phyloP scores from a whole-genome alignment of 176 grass and related monocot species.

The Hyparrhenia diplandra region DNA sequence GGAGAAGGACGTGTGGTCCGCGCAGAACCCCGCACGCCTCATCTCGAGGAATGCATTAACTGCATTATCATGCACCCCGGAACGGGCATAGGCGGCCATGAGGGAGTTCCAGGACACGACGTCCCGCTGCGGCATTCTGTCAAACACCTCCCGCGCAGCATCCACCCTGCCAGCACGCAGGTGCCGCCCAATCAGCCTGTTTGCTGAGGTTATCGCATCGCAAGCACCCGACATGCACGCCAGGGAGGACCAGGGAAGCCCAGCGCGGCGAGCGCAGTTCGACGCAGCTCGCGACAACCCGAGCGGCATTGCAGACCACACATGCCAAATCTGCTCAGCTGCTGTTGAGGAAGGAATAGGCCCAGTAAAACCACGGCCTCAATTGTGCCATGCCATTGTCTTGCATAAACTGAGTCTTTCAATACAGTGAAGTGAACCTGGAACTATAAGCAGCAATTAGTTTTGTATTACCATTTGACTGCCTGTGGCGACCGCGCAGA shows the following conservation, averaged over 20 bases:
- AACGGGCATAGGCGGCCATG: slow-evolving; percentile 37
- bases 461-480: no score
- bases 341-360: neutral
- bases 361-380: no score
- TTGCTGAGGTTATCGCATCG: slow-evolving; percentile 18
- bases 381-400: no score
- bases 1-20: slow-evolving; percentile 41
- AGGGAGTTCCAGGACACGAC: slow-evolving; percentile 63
- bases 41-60: slow-evolving; percentile 23
- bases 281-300: neutral
- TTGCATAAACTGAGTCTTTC: no score
- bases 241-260: neutral
- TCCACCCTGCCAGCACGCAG: slow-evolving; percentile 24
- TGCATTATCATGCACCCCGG: neutral
- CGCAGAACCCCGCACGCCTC: neutral
- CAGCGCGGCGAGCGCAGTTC: neutral
- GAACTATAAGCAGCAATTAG: no score
- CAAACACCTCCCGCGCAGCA: slow-evolving; percentile 44
- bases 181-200: slow-evolving; percentile 24
- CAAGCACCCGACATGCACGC: neutral
- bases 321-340: no score
- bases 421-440: no score
- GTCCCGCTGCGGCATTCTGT: slow-evolving; percentile 42
- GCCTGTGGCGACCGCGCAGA: no score
- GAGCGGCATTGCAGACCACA: neutral